Evolutionary conservation across 306 rosid species (phyloP).

Genomic region (Prunus mira): DNA sequence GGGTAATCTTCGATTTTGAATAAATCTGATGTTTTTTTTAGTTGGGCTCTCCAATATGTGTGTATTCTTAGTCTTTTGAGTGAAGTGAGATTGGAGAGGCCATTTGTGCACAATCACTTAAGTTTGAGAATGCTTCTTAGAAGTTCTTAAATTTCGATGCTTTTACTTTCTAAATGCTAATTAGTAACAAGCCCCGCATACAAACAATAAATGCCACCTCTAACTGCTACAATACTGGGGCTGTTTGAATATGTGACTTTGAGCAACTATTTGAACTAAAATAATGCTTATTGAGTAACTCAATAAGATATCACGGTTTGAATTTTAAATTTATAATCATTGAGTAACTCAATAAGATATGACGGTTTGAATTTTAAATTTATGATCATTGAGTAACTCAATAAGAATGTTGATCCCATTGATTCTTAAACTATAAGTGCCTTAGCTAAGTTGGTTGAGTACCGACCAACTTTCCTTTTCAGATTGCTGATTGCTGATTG

Average conservation of each 20-base stretch:
- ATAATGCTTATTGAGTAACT: not conserved
- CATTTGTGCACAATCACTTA: not conserved
- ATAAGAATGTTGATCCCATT: not conserved
- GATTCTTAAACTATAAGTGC: not conserved
- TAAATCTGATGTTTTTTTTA: too few relatives aligned
- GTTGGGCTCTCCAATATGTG: not conserved
- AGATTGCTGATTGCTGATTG: not conserved
- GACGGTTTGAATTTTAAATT: not conserved
- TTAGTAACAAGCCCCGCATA: not conserved
- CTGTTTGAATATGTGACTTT: too few relatives aligned
- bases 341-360: not conserved
- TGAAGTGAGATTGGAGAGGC: not conserved
- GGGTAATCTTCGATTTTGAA: too few relatives aligned
- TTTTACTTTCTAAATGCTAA: not conserved
- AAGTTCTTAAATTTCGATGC: not conserved
- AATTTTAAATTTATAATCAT: not conserved
- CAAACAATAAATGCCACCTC: not conserved
- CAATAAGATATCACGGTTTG: not conserved
- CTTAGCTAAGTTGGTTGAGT: not conserved
- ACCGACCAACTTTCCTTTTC: not conserved
- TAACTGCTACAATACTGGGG: not conserved
- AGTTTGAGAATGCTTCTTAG: not conserved
- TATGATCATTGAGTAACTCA: not conserved
- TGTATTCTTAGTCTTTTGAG: not conserved
- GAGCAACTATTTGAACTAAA: too few relatives aligned